Percentiles rank a stretch among this genome's conserved stretches.
phyloP scores from a whole-genome alignment of 2,329 filamentous ascomycete genomes.

The Colletotrichum kahawae region DNA sequence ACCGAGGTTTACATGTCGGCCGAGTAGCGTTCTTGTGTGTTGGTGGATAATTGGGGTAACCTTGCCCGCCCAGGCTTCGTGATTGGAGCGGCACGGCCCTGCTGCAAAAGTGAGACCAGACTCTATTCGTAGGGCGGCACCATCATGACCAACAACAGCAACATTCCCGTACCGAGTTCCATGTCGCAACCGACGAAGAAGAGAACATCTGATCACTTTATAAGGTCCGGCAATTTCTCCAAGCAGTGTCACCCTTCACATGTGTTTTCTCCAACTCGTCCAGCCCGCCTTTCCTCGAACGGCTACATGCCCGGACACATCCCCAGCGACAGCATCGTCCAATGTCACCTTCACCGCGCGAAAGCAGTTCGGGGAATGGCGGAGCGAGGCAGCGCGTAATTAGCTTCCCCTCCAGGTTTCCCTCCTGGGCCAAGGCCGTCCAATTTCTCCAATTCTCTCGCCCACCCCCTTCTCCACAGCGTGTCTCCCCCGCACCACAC shows the following conservation, averaged over 20 bases:
- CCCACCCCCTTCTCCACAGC: slow-evolving; percentile 7
- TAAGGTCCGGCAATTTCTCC: not conserved
- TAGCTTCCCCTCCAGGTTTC: not conserved
- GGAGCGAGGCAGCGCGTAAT: not conserved
- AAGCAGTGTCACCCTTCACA: not conserved
- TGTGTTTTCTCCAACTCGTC: not conserved
- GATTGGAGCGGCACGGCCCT: slow-evolving; percentile 9
- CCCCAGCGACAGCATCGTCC: not conserved
- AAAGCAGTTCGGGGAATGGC: not conserved
- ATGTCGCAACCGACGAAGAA: not conserved
- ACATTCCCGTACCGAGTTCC: not conserved
- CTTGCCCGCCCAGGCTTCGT: not conserved
- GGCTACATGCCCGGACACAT: not conserved
- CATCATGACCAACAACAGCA: not conserved
- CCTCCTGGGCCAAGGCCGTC: not conserved
- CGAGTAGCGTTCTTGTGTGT: not conserved
- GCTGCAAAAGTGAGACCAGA: not conserved
- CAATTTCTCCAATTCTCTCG: slow-evolving; percentile 6
- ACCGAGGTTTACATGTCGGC: not conserved
- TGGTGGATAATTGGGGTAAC: not conserved
- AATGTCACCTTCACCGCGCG: not conserved
- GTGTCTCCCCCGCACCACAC: slow-evolving; percentile 13
- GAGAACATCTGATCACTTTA: not conserved
- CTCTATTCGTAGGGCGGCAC: not conserved
- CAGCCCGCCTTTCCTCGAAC: not conserved